Evolutionary conservation across 2,329 filamentous ascomycete species (phyloP), one percentile per base, ranked within the genome.

Genomic region (Daldinia eschscholtzii): DNA sequence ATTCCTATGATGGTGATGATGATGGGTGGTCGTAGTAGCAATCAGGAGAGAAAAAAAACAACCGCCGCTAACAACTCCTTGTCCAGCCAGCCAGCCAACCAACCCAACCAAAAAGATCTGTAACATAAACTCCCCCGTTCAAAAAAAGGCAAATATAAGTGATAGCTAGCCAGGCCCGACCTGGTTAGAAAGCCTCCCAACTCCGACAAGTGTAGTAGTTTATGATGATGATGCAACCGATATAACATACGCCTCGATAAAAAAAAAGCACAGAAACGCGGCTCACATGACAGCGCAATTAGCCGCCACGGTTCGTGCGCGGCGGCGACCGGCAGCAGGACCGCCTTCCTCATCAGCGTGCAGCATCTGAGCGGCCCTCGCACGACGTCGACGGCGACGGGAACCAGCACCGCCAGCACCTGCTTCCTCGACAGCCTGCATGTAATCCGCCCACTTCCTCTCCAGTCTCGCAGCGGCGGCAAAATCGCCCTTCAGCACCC

Each of bases 371-470:
- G 94, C 93, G 78, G 97, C 93, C 53, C 94, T 87, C 1, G 93
- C 93, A 66, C 94, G 86, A 57, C 94, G 86, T 70, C 94, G 85
- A 65, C 94, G 84, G 60, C 94, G 85, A 61, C 94, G 85, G 2
- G 87, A 83, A 5, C 92, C 89, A 0, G 86, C 86, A 1, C 91
- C 93, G 1, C 83, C 84, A 2, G 87, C 87, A 2, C 91, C 92
- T 0, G 92, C 93, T 78, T 98, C 95, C 79, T 97, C 93, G 57
- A 88, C 92, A 15, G 93, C 90, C 81, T 97, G 93, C 94, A 98
- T 98, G 79, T 93, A 97, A 61, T 97, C 92, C 0, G 92, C 91
- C 95, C 95, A 98, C 79, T 95, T 97, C 71, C 90, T 87, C 83
- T 97, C 94, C 20, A 98, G 84, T n/a, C 93, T 85, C 41, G 85